Evolutionary conservation across 768 basidiomycete genomes (phyloP).

Genomic region (Boletus rubescentipes): DNA sequence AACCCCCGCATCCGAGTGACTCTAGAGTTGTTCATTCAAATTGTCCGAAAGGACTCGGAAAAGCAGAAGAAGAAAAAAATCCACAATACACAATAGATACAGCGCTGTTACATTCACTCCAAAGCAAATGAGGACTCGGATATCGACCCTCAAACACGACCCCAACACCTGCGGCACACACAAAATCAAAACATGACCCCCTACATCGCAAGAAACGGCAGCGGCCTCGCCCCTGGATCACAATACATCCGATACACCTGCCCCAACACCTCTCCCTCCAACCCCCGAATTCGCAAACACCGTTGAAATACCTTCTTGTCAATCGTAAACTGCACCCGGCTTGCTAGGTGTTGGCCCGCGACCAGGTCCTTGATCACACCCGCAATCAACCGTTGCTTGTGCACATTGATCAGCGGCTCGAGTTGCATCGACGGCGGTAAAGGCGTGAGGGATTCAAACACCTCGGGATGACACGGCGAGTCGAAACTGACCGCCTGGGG

Average conservation of each 20-base stretch:
- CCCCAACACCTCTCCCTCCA: slow-evolving; percentile 55
- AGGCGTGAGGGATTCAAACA: slow-evolving; percentile 69
- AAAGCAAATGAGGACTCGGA: slow-evolving; percentile 22
- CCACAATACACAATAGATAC: slow-evolving; percentile 28
- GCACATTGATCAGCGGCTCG: slow-evolving; percentile 85
- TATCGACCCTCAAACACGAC: too few species aligned
- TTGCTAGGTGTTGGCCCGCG: slow-evolving; percentile 79
- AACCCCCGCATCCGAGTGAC: too few species aligned
- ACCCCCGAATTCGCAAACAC: slow-evolving; percentile 67
- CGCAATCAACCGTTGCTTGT: slow-evolving; percentile 83
- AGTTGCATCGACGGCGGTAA: slow-evolving; percentile 77
- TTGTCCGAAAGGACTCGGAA: too few species aligned
- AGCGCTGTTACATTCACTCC: slow-evolving; percentile 15
- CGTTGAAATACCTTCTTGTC: slow-evolving; percentile 78
- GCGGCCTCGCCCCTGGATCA: slow-evolving; percentile 18
- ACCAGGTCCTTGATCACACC: slow-evolving; percentile 79
- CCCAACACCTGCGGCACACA: too few species aligned
- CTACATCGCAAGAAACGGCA: slow-evolving; percentile 25
- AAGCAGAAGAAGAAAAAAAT: too few species aligned
- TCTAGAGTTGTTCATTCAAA: too few species aligned
- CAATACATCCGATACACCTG: slow-evolving; percentile 43
- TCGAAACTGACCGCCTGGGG: slow-evolving; percentile 61
- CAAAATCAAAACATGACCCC: background rate
- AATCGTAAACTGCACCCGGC: slow-evolving; percentile 62
- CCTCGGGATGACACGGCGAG: slow-evolving; percentile 71